Conservation (phyloP, 176 grass and related monocot species). For the Hsuehochloa calcarea region DNA sequence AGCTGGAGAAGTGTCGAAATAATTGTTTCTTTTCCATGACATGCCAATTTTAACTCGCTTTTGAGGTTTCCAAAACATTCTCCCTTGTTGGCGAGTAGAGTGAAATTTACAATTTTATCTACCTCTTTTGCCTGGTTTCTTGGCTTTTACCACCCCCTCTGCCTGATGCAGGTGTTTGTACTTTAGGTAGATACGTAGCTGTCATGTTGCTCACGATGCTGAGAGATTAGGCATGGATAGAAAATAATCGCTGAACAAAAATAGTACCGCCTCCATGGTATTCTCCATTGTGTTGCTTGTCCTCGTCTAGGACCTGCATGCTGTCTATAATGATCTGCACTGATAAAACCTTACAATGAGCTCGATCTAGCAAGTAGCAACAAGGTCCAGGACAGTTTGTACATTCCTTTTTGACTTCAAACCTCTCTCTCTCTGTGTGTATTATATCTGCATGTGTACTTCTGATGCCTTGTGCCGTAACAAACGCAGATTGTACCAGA, state of each 20-base stretch:
- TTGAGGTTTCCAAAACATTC: constrained; percentile 41
- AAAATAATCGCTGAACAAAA: constrained; percentile 28
- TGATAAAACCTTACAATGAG: neutral
- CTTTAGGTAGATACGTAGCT: constrained; percentile 24
- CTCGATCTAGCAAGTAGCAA: neutral
- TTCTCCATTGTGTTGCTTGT: neutral
- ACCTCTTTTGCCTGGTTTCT: neutral
- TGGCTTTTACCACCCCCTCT: constrained; percentile 20
- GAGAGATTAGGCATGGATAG: constrained; percentile 2
- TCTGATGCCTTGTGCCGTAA: constrained; percentile 37
- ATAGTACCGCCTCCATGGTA: constrained; percentile 20
- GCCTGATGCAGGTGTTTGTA: constrained; percentile 40
- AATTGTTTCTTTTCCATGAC: constrained; percentile 23
- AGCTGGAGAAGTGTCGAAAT: neutral
- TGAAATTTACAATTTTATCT: constrained; percentile 40
- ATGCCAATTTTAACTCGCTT: constrained; percentile 37
- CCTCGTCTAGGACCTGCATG: neutral
- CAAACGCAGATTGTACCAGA: constrained; percentile 68
- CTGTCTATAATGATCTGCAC: neutral
- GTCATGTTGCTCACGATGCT: constrained; percentile 14
- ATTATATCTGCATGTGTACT: constrained; percentile 23
- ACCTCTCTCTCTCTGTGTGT: neutral
- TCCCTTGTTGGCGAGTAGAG: constrained; percentile 10
- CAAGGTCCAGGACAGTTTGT: neutral
- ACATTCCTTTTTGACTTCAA: constrained; percentile 42